Conservation (phyloP, 768 basidiomycete genomes). For the Pisolithus tinctorius region DNA sequence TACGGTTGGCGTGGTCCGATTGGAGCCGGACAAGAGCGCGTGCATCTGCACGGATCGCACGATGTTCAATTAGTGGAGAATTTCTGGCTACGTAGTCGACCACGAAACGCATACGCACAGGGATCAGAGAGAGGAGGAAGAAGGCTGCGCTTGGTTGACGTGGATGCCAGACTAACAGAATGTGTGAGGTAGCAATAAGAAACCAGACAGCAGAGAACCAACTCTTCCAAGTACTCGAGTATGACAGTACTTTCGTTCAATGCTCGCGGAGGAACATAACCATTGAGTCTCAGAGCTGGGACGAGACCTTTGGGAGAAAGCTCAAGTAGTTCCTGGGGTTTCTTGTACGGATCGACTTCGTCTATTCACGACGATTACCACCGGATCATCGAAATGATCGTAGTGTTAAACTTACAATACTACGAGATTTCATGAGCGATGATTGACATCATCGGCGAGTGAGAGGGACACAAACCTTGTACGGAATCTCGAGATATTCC, state of each 20-base stretch:
- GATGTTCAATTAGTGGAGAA: background rate
- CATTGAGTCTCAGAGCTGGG: slow-evolving; percentile 55
- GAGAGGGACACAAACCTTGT: slow-evolving; percentile 44
- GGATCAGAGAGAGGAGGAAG: slow-evolving; percentile 53
- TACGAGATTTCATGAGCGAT: slow-evolving; percentile 5
- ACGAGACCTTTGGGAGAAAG: slow-evolving; percentile 81
- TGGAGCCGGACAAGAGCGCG: slow-evolving; percentile 63
- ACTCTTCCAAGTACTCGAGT: slow-evolving; percentile 77
- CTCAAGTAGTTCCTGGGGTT: slow-evolving; percentile 71
- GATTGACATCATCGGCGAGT: background rate
- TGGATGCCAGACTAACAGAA: slow-evolving; percentile 41
- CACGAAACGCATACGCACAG: slow-evolving; percentile 34
- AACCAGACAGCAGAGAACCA: slow-evolving; percentile 17
- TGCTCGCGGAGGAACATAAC: slow-evolving; percentile 47
- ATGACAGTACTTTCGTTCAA: slow-evolving; percentile 80
- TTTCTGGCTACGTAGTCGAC: background rate
- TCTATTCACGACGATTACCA: slow-evolving; percentile 31
- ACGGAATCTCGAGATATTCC: slow-evolving; percentile 63
- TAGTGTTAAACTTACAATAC: slow-evolving; percentile 31
- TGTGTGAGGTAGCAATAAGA: background rate
- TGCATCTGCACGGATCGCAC: slow-evolving; percentile 39
- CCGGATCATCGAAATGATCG: background rate
- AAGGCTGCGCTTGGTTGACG: slow-evolving; percentile 42
- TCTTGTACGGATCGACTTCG: slow-evolving; percentile 80
- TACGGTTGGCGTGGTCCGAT: slow-evolving; percentile 59